Evolutionary conservation across 2,329 filamentous ascomycete species (phyloP).

Genomic region (Lasiodiplodia gonubiensis): DNA sequence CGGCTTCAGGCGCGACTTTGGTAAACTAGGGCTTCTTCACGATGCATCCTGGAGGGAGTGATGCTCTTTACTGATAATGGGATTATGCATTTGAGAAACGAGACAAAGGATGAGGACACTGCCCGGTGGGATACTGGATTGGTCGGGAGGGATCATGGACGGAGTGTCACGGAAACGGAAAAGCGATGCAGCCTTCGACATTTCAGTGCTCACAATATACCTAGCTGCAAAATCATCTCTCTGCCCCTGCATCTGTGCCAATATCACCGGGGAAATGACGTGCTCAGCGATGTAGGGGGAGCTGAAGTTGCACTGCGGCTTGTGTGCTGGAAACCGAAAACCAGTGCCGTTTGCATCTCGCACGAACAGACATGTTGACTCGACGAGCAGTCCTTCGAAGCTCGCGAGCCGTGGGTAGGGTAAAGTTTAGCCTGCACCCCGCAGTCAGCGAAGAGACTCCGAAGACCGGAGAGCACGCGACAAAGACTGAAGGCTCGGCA

Average conservation of each 20-base stretch:
- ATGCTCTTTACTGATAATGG: constrained; percentile 26
- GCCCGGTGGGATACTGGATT: background rate
- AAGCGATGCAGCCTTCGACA: background rate
- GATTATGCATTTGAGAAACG: constrained; percentile 15
- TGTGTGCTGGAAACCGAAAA: background rate
- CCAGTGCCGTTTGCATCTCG: background rate
- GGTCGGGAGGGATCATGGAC: background rate
- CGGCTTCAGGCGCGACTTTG: constrained; percentile 1
- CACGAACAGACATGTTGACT: background rate
- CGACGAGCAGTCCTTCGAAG: background rate
- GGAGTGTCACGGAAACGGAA: background rate
- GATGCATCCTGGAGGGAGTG: constrained; percentile 17
- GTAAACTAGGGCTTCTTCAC: constrained; percentile 2
- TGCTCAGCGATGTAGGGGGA: background rate
- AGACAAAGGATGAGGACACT: background rate
- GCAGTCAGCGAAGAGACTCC: background rate
- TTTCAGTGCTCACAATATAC: background rate
- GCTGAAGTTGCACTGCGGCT: background rate
- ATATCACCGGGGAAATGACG: background rate
- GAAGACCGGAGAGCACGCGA: constrained; percentile 15
- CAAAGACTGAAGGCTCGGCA: background rate
- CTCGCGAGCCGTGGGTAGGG: background rate
- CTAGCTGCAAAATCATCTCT: background rate
- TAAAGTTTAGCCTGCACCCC: no score
- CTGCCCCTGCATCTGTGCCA: background rate